Evolutionary conservation across 805 yeast species (phyloP), one percentile per base, ranked within the genome.

Genomic region (Babjeviella inositovora): DNA sequence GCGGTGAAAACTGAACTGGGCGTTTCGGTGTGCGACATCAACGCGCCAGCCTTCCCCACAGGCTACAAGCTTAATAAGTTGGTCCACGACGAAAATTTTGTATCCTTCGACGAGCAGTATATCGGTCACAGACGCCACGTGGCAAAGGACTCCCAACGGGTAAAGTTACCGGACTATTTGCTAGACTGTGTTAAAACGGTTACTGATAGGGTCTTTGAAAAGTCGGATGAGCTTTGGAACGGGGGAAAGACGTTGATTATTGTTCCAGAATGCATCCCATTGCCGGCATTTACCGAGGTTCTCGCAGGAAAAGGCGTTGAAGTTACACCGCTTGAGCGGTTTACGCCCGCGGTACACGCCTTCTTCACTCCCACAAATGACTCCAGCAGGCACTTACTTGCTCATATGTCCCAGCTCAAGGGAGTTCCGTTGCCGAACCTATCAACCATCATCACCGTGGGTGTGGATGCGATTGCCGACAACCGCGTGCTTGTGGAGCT

Each of bases 161-260:
- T 16, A 8, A 16, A 16, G 18, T 8, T 16, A 8, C 18, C 18
- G 8, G 18, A n/a, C 8, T 16, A 8, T n/a, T 8, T n/a, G 18
- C 9, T n/a, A 8, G 18, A 16, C n/a, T 8, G 8, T 16, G 18
- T 8, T 8, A 8, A 16, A 16, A 16, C n/a, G 8, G 9, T 16
- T 16, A 16, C 8, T n/a, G n/a, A n/a, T 8, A 16, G n/a, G 18
- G n/a, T n/a, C 18, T 8, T 16, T 16, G 18, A 16, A 8, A 8
- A 8, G 9, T 8, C n/a, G 9, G 18, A 8, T 16, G 18, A 8
- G n/a, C 8, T 16, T 16, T 16, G 9, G 9, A 16, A 16, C n/a
- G 8, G 18, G 18, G 18, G 18, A 16, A 16, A 16, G 18, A 16
- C 18, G 18, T n/a, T 16, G n/a, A 16, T 16, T 16, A n/a, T 16